Evolutionary conservation across 345 rosid species (phyloP).

Genomic region (Stellera chamaejasme): DNA sequence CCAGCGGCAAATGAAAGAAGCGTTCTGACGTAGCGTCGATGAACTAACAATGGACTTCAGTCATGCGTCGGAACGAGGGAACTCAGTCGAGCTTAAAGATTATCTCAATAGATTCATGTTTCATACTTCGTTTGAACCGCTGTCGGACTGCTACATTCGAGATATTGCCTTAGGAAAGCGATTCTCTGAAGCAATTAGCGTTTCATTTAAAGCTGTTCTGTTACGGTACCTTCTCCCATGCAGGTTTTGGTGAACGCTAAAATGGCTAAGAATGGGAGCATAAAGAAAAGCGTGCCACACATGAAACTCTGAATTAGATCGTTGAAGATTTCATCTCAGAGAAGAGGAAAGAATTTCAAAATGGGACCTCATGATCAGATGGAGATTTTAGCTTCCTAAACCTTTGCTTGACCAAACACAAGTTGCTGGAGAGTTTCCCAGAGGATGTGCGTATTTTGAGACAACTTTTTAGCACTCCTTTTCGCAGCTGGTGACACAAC

Average conservation of each 20-base stretch:
- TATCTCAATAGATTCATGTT: neutral
- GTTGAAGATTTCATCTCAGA: conserved; percentile 5
- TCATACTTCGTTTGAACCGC: neutral
- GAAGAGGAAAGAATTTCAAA: neutral
- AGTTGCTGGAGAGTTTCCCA: neutral
- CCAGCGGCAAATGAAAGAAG: neutral
- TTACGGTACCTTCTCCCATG: conserved; percentile 5
- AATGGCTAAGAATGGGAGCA: conserved; percentile 13
- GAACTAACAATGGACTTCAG: conserved; percentile 7
- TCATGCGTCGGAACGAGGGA: neutral
- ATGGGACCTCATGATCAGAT: neutral
- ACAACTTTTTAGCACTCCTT: neutral
- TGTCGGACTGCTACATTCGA: neutral
- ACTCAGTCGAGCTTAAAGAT: conserved; percentile 11
- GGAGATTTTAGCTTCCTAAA: conserved; percentile 12
- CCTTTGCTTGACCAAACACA: conserved; percentile 8
- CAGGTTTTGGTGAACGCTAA: conserved; percentile 15
- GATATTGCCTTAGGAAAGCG: neutral
- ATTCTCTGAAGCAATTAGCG: conserved; percentile 10
- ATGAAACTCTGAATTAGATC: neutral
- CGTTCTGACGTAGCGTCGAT: neutral
- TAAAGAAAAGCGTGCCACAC: conserved; percentile 15
- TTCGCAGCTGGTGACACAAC: conserved; percentile 8
- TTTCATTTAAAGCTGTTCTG: conserved; percentile 7
- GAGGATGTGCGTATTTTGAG: neutral